Evolutionary conservation across 345 rosid species (phyloP), one percentile per base, ranked within the genome.

Genomic region (Cochlearia excelsa): DNA sequence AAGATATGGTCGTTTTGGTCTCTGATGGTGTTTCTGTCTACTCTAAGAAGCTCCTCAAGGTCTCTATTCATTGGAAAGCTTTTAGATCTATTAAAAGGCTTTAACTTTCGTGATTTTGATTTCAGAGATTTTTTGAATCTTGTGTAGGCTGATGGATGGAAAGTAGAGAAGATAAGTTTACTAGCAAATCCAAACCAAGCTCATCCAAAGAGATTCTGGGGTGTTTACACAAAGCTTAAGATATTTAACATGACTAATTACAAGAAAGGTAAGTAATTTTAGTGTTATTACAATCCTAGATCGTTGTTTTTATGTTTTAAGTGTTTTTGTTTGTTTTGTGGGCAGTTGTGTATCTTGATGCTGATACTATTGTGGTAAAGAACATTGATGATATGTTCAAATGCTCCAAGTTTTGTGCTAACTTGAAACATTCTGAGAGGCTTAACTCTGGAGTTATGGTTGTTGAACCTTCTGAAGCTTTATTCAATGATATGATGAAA

Each of bases 391-490:
- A 83, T 77, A 79, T 92, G 11, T 92, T 92, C 41, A 78, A 81
- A 53, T 92, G 97, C 56, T 50, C 69, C 1, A 92, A 88, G 65
- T 92, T 92, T 61, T 92, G 98, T 43, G 98, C 97, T 37, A 92
- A 92, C 52, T 71, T 88, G 78, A 92, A 92, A 83, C 98, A 88
- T 54, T 92, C 97, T 0, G 98, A 92, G 83, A 82, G 94, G 81
- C 68, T 92, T 40, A 92, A 92, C 76, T 86, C 98, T 42, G 98
- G 97, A 65, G 98, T 92, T 46, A 79, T 92, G 98, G 98, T 88
- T 11, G 94, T 88, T 70, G 98, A 88, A 68, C 98, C 98, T n/a
- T 88, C 94, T 9, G 78, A 69, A 68, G 65, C 77, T 6, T 30
- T 92, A 61, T 92, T 92, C 46, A 74, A 75, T 30, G 91, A 92